Conservation (phyloP, 2,329 filamentous ascomycete genomes). For the Fusarium dimerum region DNA sequence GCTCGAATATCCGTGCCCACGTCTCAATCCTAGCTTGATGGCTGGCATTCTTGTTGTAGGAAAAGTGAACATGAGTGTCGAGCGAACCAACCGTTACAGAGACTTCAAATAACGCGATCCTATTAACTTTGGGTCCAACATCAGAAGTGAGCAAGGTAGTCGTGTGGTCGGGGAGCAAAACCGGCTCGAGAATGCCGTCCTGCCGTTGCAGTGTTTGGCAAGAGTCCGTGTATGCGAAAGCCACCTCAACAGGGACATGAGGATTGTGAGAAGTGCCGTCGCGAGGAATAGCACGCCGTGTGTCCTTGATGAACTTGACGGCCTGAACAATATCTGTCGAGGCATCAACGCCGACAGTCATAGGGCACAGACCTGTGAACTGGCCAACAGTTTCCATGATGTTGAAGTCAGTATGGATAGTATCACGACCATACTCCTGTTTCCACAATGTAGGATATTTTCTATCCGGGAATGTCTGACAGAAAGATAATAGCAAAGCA, state of each 20-base stretch:
- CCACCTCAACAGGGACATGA: constrained; percentile 53
- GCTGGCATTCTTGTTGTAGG: constrained; percentile 44
- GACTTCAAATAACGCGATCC: constrained; percentile 53
- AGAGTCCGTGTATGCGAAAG: constrained; percentile 58
- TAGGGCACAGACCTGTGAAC: constrained; percentile 59
- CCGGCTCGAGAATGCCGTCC: constrained; percentile 51
- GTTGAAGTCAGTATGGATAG: constrained; percentile 48
- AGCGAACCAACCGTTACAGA: constrained; percentile 47
- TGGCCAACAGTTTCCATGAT: constrained; percentile 60
- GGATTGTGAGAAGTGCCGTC: constrained; percentile 40
- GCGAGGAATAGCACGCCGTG: constrained; percentile 43
- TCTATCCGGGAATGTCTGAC: constrained; percentile 55
- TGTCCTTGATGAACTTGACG: constrained; percentile 55
- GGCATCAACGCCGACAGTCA: constrained; percentile 45
- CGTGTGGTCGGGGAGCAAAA: constrained; percentile 41
- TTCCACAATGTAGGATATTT: constrained; percentile 54
- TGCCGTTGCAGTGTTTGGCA: constrained; percentile 49
- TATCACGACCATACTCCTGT: constrained; percentile 51
- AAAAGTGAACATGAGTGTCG: constrained; percentile 45
- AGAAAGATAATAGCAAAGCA: constrained; percentile 56
- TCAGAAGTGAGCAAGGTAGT: constrained; percentile 43
- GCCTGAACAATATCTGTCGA: constrained; percentile 52
- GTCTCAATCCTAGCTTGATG: constrained; percentile 44
- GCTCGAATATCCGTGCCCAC: constrained; percentile 52
- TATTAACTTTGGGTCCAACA: constrained; percentile 46